Base-by-base conservation (phyloP, 345 rosid species). In the Salix exigua region DNA sequence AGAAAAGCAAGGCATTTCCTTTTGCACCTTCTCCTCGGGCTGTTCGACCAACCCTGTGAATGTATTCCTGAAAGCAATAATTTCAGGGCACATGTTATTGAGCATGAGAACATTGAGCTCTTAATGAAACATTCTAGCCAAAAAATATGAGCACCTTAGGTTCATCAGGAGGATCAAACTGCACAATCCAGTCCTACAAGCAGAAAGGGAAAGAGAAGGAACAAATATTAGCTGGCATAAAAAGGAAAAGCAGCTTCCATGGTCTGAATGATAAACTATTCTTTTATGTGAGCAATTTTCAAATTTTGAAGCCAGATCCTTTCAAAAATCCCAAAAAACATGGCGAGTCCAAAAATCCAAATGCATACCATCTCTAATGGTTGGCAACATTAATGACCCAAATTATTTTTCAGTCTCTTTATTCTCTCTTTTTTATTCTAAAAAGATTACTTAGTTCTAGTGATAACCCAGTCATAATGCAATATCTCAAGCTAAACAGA, bases 1-100 rank as follows among this genome's bases (percentile, higher is more conserved):
- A 75, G 84, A 94, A 90, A 73, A 94, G 95, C 73, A 96, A 75
- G 4, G 99, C 99, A 80, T 92, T 96, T 82, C 99, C 99, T 80
- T 86, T 90, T 79, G 89, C 92, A 80, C 97, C 99, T 91, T 96
- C 98, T 33, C 99, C 99, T 80, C 98, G 98, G 16, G 99, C 98
- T 72, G 98, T 96, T 79, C 97, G 94, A 80, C 99, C 99, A 79
- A 96, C 99, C 85, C 99, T 88, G 76, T 96, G 99, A 78, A 96
- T 91, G 79, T 96, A 96, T 79, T 94, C 99, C 99, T 96, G 87
- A 76, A 86, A 75, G 68, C 66, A 80, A 38, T 17, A 79, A 66
- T 48, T 63, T 64, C 42, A 73, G 31, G 13, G 18, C 26, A 38
- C 19, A 44, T 37, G 74, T 64, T 35, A 86, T 68, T 19, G 13